Evolutionary conservation across 306 rosid species (phyloP), one percentile per base, ranked within the genome.

Genomic region (Sindora glabra): DNA sequence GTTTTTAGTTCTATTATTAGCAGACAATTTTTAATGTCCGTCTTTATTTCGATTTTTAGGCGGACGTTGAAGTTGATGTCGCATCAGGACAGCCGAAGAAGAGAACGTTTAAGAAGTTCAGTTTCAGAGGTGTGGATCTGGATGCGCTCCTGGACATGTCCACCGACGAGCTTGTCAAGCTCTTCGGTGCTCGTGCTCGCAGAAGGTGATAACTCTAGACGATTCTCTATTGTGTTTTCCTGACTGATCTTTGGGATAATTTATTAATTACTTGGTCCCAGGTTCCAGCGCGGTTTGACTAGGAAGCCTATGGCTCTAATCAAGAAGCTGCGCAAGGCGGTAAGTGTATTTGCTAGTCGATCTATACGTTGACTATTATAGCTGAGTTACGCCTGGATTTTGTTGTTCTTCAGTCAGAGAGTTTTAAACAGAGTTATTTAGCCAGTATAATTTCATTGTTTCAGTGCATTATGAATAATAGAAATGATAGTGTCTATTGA

Each of bases 81-180:
- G 78, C 67, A 4, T 69, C n/a, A n/a, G n/a, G n/a, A n/a, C n/a
- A n/a, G n/a, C n/a, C n/a, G n/a, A n/a, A n/a, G n/a, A n/a, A 88
- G 86, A 85, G 96, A 27, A 88, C 96, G 15, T 88, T 88, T 48
- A 85, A 82, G 86, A 88, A 88, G 79, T 88, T 88, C 78, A 88
- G 94, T 70, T 85, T 88, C 74, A 64, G 76, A 25, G 96, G 94
- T 0, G 96, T 89, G 5, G 94, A 89, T 74, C 76, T 85, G 67
- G 96, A 89, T 62, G 75, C 94, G 1, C 84, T 89, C 2, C 74
- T 89, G 10, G 96, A 89, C 37, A 89, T 89, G 96, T 80, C 90
- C 10, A 89, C 94, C 0, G 94, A 89, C 46, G 94, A 85, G 52
- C 94, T 85, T 16, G 96, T 89, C 16, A 82, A 88, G 84, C 94